These are phyloP conservation scores for Salix brachista DNA, from an alignment of 345 rosid genomes.

Conservation along the genomic window DNA sequence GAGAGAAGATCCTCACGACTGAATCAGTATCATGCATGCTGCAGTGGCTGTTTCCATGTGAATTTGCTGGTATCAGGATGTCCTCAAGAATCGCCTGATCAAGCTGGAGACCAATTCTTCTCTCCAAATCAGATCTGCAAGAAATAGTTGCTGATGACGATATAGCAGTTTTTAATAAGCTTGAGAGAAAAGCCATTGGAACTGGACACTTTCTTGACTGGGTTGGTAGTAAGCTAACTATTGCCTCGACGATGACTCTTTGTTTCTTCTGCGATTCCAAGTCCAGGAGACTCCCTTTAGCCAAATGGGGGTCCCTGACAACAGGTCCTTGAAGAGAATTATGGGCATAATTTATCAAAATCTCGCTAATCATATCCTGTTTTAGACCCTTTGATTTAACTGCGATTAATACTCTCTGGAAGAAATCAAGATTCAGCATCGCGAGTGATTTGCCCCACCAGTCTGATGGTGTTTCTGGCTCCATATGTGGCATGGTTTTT, in stretches of 20 bases:
- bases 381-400: slow-evolving; percentile 86
- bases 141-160: slow-evolving; percentile 61
- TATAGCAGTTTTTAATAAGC: slow-evolving; percentile 72
- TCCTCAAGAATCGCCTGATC: slow-evolving; percentile 99
- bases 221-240: slow-evolving; percentile 70
- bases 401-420: slow-evolving; percentile 74
- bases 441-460: slow-evolving; percentile 95
- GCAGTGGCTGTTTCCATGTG: slow-evolving; percentile 48
- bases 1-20: slow-evolving; percentile 76
- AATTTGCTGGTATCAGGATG: slow-evolving; percentile 67
- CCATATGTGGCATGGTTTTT: slow-evolving; percentile 36
- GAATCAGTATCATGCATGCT: slow-evolving; percentile 78
- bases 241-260: slow-evolving; percentile 66
- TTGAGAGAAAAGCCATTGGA: slow-evolving; percentile 90
- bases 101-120: slow-evolving; percentile 85
- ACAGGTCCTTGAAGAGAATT: slow-evolving; percentile 72
- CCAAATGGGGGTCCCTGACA: slow-evolving; percentile 52
- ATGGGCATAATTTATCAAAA: slow-evolving; percentile 73
- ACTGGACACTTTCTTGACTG: slow-evolving; percentile 86
- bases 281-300: slow-evolving; percentile 56
- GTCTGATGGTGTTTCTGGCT: slow-evolving; percentile 69
- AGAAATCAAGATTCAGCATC: slow-evolving; percentile 66
- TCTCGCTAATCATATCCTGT: slow-evolving; percentile 94
- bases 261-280: slow-evolving; percentile 73
- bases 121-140: slow-evolving; percentile 77